A percentile compares a stretch with the other conserved stretches of the same genome.
Conservation (phyloP, 495 filamentous ascomycete species). For the Xylaria castorea region DNA sequence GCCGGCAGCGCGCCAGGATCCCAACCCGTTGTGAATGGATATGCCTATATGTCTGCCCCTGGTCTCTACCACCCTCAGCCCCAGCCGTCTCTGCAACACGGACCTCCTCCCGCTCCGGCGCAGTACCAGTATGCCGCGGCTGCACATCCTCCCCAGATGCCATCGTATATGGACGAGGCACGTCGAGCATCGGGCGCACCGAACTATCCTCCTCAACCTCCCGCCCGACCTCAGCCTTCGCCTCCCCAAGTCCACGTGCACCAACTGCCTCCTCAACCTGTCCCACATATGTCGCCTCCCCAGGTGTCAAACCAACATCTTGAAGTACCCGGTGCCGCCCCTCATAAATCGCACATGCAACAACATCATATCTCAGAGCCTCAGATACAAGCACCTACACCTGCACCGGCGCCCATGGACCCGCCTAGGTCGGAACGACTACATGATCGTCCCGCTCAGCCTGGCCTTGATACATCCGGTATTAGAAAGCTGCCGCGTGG, state of each 20-base stretch:
- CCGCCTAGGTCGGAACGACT: conserved; percentile 52
- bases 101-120: conserved; percentile 60
- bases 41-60: conserved; percentile 83
- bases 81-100: conserved; percentile 53
- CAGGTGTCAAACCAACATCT: conserved; percentile 47
- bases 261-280: conserved; percentile 56
- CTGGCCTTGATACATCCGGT: conserved; percentile 51
- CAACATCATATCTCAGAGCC: conserved; percentile 24
- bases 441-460: conserved; percentile 47
- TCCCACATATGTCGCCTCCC: conserved; percentile 53
- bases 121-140: conserved; percentile 55
- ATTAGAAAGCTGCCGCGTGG: conserved; percentile 74
- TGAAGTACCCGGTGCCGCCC: conserved; percentile 51
- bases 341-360: conserved; percentile 46
- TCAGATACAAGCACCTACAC: conserved; percentile 40
- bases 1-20: conserved; percentile 51
- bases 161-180: conserved; percentile 73
- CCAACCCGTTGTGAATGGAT: conserved; percentile 73
- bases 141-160: conserved; percentile 53
- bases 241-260: conserved; percentile 52
- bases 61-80: conserved; percentile 77
- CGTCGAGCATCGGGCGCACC: conserved; percentile 67
- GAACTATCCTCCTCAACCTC: conserved; percentile 51
- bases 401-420: conserved; percentile 51
- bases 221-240: conserved; percentile 37